Base-by-base conservation (phyloP, 2,329 filamentous ascomycete genomes). In the Zalaria sp. region DNA sequence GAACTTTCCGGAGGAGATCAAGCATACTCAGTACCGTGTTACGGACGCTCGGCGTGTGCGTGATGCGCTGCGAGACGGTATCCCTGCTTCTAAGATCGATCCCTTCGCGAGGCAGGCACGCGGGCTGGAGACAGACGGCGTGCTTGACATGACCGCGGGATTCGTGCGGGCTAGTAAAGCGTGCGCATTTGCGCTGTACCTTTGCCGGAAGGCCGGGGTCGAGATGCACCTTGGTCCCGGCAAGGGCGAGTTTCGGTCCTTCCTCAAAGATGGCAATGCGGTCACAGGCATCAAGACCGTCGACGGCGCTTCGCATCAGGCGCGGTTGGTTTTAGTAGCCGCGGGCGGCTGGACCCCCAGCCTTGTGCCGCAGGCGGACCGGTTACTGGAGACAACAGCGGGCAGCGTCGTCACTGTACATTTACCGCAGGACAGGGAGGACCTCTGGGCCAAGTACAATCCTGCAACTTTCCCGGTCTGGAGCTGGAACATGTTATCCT, bases 381-480 rank as follows among this genome's bases (percentile, higher is more conserved):
- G 53, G 0, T 50, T 72, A 0, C 60, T 62, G n/a, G 69, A 73
- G 49, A 62, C 68, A 0, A 72, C 70, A 0, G 65, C 61, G 0
- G 68, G 69, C 0, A 64, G 61, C 0, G 64, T 73, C 3, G 58
- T 61, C 1, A 54, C 64, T 7, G 53, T 72, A 29, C 57, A 64
- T 27, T 55, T 74, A 2, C 68, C 71, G 0, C 45, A 49, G 0
- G 45, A 57, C 1, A 50, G 55, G 1, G 49, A 43, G 4, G 54
- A 58, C 34, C 57, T 73, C 0, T 66, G 60, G 52, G 48, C 61
- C 1, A 57, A 57, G 2, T 66, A 68, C 35, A 51, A 57, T 0
- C 60, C 68, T 0, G 57, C 64, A 0, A 61, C 56, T 3, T 73
- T 73, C 37, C 69, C 69, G 0, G 60, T 64, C 0, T 68, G 66